phyloP scores from a whole-genome alignment of 768 basidiomycete genomes.

The Xanthoconium stramineum region DNA sequence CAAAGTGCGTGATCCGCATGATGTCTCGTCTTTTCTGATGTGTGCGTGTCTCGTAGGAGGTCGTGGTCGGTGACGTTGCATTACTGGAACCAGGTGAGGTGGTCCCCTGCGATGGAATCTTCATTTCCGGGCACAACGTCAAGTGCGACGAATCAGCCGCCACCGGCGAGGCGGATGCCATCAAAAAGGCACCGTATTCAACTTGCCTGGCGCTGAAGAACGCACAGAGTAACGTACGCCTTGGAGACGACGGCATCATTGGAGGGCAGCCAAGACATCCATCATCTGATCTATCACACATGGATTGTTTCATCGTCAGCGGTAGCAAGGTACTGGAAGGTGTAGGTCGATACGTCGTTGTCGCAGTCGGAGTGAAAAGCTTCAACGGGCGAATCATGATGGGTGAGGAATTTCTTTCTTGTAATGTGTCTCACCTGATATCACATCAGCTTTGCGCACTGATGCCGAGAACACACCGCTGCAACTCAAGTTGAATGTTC shows the following conservation, averaged over 20 bases:
- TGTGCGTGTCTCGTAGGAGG: slow-evolving; percentile 50
- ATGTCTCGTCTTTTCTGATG: slow-evolving; percentile 6
- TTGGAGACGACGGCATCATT: slow-evolving; percentile 22
- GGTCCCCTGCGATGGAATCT: slow-evolving; percentile 93
- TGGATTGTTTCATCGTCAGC: slow-evolving; percentile 88
- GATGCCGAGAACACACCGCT: slow-evolving; percentile 89
- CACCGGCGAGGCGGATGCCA: slow-evolving; percentile 95
- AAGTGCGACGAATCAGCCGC: slow-evolving; percentile 95
- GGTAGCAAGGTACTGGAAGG: slow-evolving; percentile 95
- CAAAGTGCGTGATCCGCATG: slow-evolving; percentile 49
- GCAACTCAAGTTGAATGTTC: slow-evolving; percentile 85
- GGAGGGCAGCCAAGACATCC: slow-evolving; percentile 18
- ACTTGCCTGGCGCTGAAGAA: slow-evolving; percentile 60
- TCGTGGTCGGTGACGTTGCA: slow-evolving; percentile 92
- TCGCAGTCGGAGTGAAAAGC: slow-evolving; percentile 87
- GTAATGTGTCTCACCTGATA: neutral
- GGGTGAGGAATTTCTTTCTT: slow-evolving; percentile 46
- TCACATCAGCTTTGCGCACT: slow-evolving; percentile 67
- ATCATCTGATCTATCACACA: slow-evolving; percentile 43
- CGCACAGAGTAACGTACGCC: slow-evolving; percentile 22
- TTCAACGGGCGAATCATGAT: slow-evolving; percentile 99
- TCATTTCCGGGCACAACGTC: slow-evolving; percentile 88
- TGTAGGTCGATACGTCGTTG: slow-evolving; percentile 87
- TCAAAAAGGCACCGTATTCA: slow-evolving; percentile 79
- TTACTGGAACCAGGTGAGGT: slow-evolving; percentile 94